Conservation (phyloP, 2,329 filamentous ascomycete genomes). For the Ceratocystiopsis minuta region DNA sequence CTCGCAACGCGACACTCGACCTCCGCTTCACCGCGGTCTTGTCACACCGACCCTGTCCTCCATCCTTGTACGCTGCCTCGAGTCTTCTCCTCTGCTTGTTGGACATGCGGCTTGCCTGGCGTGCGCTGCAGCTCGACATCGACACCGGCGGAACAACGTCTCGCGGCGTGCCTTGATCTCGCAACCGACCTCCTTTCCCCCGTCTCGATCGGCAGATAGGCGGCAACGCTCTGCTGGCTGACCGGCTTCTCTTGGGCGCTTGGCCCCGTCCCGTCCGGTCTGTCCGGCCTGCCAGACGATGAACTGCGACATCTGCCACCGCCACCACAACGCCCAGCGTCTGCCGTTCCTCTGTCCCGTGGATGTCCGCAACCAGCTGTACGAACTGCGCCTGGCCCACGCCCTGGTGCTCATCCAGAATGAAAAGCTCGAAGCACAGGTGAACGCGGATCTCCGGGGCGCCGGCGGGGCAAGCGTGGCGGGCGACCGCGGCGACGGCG, state of each 20-base stretch:
- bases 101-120: no score
- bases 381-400: slow-evolving; percentile 43
- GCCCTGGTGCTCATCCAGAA: slow-evolving; percentile 44
- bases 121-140: no score
- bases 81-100: no score
- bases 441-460: slow-evolving; percentile 22
- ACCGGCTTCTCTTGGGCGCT: background rate
- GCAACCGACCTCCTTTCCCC: no score
- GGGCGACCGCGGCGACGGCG: background rate
- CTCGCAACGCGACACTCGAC: no score
- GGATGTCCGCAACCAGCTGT: slow-evolving; percentile 52
- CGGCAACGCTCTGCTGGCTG: background rate
- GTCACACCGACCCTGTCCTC: no score
- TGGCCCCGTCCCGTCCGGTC: no score
- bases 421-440: slow-evolving; percentile 32
- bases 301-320: slow-evolving; percentile 52
- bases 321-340: slow-evolving; percentile 33
- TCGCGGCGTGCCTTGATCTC: no score
- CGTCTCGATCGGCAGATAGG: no score
- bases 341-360: slow-evolving; percentile 50
- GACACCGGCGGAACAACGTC: no score
- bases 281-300: slow-evolving; percentile 22
- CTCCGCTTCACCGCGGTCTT: no score
- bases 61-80: no score
- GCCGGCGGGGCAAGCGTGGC: background rate